A percentile compares a stretch with the other conserved stretches of the same genome.
phyloP scores from a whole-genome alignment of 768 basidiomycete species.

The Suillus subaureus region DNA sequence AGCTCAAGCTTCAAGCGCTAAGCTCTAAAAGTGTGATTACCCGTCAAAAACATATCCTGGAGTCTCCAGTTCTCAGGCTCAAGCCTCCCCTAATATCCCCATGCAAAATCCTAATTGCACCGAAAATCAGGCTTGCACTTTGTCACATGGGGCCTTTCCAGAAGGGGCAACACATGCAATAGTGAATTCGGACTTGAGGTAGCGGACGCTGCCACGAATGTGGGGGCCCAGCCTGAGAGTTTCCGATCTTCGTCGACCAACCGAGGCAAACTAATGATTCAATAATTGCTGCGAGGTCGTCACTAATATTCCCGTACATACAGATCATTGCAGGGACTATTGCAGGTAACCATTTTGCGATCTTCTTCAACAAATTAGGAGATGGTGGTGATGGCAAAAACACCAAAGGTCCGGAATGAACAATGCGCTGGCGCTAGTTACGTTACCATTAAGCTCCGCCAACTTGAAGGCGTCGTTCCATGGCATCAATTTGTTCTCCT shows the following conservation, averaged over 20 bases:
- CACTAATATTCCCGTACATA: neutral
- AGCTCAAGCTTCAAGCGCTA: no score
- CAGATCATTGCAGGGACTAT: neutral
- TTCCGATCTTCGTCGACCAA: neutral
- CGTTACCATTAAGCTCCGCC: neutral
- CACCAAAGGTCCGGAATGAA: neutral
- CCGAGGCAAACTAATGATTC: neutral
- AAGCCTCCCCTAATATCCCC: neutral
- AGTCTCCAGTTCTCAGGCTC: neutral
- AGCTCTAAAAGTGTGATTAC: no score
- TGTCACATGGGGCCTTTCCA: neutral
- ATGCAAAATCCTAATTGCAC: no score
- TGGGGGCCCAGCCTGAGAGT: neutral
- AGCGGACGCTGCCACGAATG: neutral
- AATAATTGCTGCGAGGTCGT: neutral
- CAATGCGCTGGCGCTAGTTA: no score
- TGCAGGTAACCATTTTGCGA: neutral
- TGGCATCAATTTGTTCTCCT: neutral
- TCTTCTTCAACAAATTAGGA: neutral
- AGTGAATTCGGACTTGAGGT: neutral
- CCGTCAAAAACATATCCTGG: no score
- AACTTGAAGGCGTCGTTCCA: neutral
- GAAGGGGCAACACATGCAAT: neutral
- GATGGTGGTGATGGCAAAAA: neutral
- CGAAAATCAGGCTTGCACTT: neutral